phyloP scores from a whole-genome alignment of 2,329 filamentous ascomycete genomes.

The Colletotrichum lini region DNA sequence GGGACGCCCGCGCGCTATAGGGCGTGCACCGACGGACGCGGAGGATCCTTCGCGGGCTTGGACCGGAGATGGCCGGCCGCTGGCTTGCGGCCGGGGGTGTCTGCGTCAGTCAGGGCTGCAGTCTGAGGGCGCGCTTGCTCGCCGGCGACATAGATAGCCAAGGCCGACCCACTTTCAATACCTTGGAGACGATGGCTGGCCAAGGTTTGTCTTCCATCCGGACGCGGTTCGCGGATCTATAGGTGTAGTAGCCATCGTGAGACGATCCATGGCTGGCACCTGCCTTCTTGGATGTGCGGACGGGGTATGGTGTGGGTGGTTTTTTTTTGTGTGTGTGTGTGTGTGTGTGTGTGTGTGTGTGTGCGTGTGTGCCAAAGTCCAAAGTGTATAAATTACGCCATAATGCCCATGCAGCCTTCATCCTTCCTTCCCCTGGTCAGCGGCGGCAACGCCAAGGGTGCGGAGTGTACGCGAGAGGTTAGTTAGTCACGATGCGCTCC shows the following conservation, averaged over 20 bases:
- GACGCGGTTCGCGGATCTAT: neutral
- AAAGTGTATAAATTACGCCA: conserved; percentile 10
- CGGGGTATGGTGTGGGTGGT: too few relatives aligned
- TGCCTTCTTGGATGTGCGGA: neutral
- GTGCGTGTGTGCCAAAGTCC: too few relatives aligned
- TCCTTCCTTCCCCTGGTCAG: neutral
- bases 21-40: neutral
- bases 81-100: neutral
- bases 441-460: neutral
- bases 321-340: too few relatives aligned
- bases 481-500: neutral
- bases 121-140: neutral
- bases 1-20: neutral
- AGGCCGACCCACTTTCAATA: too few relatives aligned
- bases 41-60: conserved; percentile 1
- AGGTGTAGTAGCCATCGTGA: too few relatives aligned
- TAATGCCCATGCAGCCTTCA: neutral
- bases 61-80: neutral
- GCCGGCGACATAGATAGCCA: too few relatives aligned
- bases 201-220: neutral
- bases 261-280: neutral
- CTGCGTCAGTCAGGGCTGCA: neutral
- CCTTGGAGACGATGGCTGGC: neutral
- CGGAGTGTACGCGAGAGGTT: neutral
- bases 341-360: too few relatives aligned